A percentile compares a stretch with the other conserved stretches of the same genome.
These are phyloP conservation scores for Fraxinus dipetala DNA, from an alignment of 305 asterid species.

Conservation along the genomic window DNA sequence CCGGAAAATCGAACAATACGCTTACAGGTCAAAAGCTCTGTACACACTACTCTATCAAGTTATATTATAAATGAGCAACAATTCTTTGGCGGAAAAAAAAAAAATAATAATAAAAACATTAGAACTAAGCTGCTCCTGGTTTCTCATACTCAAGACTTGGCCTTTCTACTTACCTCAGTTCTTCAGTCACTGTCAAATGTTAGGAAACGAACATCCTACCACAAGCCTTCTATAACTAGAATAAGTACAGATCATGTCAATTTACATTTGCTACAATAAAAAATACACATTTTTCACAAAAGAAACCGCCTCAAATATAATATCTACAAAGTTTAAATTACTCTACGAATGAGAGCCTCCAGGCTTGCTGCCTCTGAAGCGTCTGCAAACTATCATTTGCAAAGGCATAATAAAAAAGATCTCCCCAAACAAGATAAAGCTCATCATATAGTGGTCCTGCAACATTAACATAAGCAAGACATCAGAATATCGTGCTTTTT, in stretches of 20 bases:
- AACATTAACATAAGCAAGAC: not conserved
- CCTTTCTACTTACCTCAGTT: not conserved
- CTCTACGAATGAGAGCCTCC: not conserved
- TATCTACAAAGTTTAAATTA: not conserved
- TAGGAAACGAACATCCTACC: not conserved
- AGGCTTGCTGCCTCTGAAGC: not conserved
- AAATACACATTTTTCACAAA: not conserved
- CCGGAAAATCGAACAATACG: not conserved
- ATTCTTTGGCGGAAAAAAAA: not conserved
- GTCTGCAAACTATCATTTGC: not conserved
- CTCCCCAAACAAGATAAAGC: not conserved
- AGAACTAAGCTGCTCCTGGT: not conserved
- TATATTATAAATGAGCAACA: not conserved
- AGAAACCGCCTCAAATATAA: not conserved
- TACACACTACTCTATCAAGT: not conserved
- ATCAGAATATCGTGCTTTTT: not conserved
- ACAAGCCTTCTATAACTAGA: not conserved
- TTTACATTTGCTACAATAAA: not conserved
- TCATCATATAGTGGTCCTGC: not conserved
- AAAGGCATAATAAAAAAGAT: not conserved
- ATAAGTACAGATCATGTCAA: not conserved
- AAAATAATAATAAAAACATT: not conserved
- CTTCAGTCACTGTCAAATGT: not conserved
- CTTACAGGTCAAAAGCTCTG: not conserved
- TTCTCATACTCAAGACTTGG: not conserved